Conservation (phyloP, 768 basidiomycete species). For the Kwoniella sp. region DNA sequence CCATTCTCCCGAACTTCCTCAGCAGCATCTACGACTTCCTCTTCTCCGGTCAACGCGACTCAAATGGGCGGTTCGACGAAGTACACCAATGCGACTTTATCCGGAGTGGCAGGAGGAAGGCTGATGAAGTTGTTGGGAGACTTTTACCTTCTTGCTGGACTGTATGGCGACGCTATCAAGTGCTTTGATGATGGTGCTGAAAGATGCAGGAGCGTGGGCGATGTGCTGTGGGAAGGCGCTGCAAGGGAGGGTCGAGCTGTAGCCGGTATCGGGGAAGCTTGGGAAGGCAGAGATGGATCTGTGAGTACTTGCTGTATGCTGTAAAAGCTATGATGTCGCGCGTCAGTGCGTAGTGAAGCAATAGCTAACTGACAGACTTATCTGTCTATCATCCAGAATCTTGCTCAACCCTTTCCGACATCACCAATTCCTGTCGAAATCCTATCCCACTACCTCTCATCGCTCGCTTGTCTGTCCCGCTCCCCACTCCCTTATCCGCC, state of each 20-base stretch:
- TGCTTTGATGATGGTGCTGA: conserved; percentile 86
- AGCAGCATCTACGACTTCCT: conserved; percentile 28
- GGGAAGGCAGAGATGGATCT: conserved; percentile 59
- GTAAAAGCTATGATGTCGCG: neutral
- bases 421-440: conserved; percentile 38
- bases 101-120: conserved; percentile 77
- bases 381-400: conserved; percentile 27
- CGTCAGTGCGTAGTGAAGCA: neutral
- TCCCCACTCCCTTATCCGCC: conserved; percentile 44
- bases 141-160: conserved; percentile 83
- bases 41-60: conserved; percentile 3
- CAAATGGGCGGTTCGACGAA: conserved; percentile 59
- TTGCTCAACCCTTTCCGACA: conserved; percentile 34
- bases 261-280: conserved; percentile 76
- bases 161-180: conserved; percentile 74
- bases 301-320: conserved; percentile 19
- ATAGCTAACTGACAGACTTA: conserved; percentile 10
- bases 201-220: conserved; percentile 72
- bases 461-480: conserved; percentile 41
- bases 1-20: conserved; percentile 44
- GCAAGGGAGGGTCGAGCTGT: conserved; percentile 84
- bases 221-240: conserved; percentile 85
- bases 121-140: conserved; percentile 86
- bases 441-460: conserved; percentile 35
- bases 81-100: conserved; percentile 65